These are phyloP conservation scores for Manihot esculenta DNA, from an alignment of 441 rosid genomes.

Conservation along the genomic window DNA sequence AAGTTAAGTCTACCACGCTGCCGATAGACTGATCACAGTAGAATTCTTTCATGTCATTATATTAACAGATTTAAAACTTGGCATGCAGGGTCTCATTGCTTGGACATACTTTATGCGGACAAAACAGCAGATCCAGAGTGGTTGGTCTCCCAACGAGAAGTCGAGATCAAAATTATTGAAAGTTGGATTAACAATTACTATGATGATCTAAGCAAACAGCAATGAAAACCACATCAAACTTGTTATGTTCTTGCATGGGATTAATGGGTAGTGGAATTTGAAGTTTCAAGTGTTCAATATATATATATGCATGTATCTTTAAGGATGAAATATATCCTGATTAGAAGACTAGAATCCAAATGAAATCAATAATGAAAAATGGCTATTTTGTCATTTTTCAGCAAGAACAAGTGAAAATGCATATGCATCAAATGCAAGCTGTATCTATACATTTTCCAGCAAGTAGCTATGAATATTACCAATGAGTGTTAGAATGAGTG, in stretches of 20 bases:
- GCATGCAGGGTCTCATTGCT: slow-evolving; percentile 60
- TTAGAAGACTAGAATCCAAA: too few species aligned
- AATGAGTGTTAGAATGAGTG: too few species aligned
- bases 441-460: too few species aligned
- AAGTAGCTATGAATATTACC: too few species aligned
- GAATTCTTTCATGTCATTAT: too few species aligned
- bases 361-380: too few species aligned
- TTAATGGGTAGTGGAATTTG: neutral
- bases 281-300: neutral
- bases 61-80: neutral
- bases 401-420: too few species aligned
- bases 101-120: slow-evolving; percentile 38
- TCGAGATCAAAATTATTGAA: slow-evolving; percentile 44
- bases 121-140: slow-evolving; percentile 54
- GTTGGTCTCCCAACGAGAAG: slow-evolving; percentile 50
- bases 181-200: slow-evolving; percentile 54
- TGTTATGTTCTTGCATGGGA: neutral
- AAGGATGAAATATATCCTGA: too few species aligned
- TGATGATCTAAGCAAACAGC: slow-evolving; percentile 30
- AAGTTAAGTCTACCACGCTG: too few species aligned
- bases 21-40: too few species aligned
- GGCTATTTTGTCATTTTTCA: too few species aligned
- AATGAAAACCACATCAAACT: neutral
- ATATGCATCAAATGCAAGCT: too few species aligned
- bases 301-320: neutral